Evolutionary conservation across 208 protist species (phyloP).

Genomic region (Porcisia hertigi): DNA sequence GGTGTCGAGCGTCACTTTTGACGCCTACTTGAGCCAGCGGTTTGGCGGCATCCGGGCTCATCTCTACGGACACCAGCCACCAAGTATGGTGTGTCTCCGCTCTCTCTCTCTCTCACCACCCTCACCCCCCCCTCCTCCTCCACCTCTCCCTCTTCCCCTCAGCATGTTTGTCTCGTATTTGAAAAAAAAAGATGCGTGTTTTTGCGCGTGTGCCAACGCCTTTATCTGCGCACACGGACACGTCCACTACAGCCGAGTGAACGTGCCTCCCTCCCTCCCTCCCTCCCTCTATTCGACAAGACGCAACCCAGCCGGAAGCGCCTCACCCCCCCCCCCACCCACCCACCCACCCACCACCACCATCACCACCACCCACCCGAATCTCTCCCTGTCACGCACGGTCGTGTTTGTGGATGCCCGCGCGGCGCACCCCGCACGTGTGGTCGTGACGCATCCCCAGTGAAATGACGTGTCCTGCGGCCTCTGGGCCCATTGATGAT

Average conservation of each 20-base stretch:
- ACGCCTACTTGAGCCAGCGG: not conserved
- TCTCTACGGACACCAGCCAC: not conserved
- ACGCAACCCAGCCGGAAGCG: not conserved
- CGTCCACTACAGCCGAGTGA: no score
- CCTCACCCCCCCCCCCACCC: no score
- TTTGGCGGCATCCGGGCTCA: not conserved
- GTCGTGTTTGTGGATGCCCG: no score
- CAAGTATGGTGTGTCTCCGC: not conserved
- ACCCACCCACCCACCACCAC: no score
- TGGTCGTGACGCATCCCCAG: no score
- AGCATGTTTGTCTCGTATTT: not conserved
- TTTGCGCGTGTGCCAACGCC: not conserved
- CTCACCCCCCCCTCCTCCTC: not conserved
- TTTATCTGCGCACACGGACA: not conserved
- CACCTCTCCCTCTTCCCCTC: not conserved
- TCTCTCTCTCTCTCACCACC: not conserved
- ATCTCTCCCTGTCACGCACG: no score
- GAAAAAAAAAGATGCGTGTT: not conserved
- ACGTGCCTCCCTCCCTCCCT: not conserved
- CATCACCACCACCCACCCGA: no score
- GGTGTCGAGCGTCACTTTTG: not conserved
- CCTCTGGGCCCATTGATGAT: not conserved
- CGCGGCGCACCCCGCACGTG: no score
- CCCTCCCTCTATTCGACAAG: not conserved
- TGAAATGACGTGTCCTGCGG: not conserved